phyloP scores from a whole-genome alignment of 176 grass and related monocot species.

The Miscanthus lutarioriparius region DNA sequence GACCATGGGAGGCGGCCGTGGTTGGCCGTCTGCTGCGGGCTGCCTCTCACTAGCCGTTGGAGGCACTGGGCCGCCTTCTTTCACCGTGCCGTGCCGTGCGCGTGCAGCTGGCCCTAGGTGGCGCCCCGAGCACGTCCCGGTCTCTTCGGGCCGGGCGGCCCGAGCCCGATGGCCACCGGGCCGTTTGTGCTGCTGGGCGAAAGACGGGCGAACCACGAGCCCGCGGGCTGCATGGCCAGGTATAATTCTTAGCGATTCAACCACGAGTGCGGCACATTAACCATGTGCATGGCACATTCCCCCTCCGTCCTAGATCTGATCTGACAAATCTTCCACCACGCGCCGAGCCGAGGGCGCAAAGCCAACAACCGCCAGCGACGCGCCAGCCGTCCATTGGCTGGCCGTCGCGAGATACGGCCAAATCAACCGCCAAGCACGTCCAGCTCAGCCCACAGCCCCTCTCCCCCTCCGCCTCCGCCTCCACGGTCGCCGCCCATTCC shows the following conservation, averaged over 20 bases:
- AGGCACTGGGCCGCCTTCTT: too few relatives aligned
- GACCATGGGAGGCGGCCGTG: too few relatives aligned
- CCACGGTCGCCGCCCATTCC: conserved; percentile 3
- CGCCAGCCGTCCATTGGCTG: conserved; percentile 45
- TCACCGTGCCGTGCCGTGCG: too few relatives aligned
- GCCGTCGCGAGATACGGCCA: not conserved
- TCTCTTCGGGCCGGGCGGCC: too few relatives aligned
- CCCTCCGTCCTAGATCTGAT: not conserved
- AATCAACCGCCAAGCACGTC: conserved; percentile 33
- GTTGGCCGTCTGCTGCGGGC: too few relatives aligned
- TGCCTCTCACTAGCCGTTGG: too few relatives aligned
- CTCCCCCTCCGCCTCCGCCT: not conserved
- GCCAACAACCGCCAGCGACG: not conserved
- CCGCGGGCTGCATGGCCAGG: too few relatives aligned
- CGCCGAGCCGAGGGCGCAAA: not conserved
- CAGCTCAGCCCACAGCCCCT: conserved; percentile 31
- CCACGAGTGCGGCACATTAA: not conserved
- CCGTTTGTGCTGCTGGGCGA: too few relatives aligned
- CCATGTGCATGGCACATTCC: not conserved
- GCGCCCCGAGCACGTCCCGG: too few relatives aligned
- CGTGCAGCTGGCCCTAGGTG: too few relatives aligned
- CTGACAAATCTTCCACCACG: conserved; percentile 11
- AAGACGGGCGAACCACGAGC: too few relatives aligned
- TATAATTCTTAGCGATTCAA: not conserved
- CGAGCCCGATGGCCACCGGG: too few relatives aligned